Evolutionary conservation across 2,329 filamentous ascomycete genomes (phyloP), one percentile per base, ranked within the genome.

Genomic region (Colletotrichum endophyticum): DNA sequence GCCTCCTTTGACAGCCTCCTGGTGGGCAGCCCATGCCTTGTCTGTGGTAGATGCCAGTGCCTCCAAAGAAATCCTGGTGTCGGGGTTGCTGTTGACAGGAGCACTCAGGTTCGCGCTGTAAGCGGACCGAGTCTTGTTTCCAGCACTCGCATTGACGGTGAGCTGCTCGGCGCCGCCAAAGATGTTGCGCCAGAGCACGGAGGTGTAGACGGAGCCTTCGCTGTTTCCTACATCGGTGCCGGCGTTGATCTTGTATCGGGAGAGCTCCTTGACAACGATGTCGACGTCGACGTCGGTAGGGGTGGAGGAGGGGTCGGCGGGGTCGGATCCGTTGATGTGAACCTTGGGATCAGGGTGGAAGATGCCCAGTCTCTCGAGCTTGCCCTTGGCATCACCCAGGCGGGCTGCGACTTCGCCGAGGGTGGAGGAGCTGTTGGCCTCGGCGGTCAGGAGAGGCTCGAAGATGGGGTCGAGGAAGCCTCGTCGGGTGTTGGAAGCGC

Each of bases 161-260:
- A 99, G 87, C 73, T 94, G 94, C 87, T 99, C 97, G 28, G 96
- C 97, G 53, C 97, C 97, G 68, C 97, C 97, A 83, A 99, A 95
- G 76, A 99, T 91, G 85, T 99, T 99, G 80, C 97, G 93, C 88
- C 96, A 93, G 68, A 96, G 90, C 61, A 96, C 90, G 79, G 97
- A 96, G 79, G 95, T 94, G 83, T 98, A 99, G 6, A 96, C 96
- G 9, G 96, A 98, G 44, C 96, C 97, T 85, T 99, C 97, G 27
- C 95, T 93, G 82, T 98, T 98, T 78, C 97, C 97, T 62, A 98
- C 90, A 83, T 99, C 96, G 11, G 97, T 99, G 76, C 97, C 97
- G 0, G 96, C 98, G 87, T 98, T 98, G 81, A 99, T 91, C 75
- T 96, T 92, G 82, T 99, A 92, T 53, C 94, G 93, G 36, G 95